Conservation (phyloP, 2,329 filamentous ascomycete genomes). For the Pyrenophora graminea region DNA sequence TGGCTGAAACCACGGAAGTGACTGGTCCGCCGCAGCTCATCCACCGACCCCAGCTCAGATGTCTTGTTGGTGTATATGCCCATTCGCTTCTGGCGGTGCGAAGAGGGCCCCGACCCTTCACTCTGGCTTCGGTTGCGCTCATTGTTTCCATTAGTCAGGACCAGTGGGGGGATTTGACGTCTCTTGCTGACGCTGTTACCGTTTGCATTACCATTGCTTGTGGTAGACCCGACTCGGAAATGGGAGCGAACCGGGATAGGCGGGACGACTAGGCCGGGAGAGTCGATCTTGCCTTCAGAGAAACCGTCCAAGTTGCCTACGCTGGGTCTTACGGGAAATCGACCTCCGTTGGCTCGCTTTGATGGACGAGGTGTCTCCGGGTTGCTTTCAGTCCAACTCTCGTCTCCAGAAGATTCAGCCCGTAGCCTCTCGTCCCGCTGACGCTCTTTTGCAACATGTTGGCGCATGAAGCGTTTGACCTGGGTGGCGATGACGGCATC, state of each 20-base stretch:
- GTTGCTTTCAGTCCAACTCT: constrained; percentile 65
- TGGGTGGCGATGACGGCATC: constrained; percentile 64
- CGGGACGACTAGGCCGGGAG: constrained; percentile 56
- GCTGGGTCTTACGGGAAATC: constrained; percentile 71
- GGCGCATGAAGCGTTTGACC: constrained; percentile 62
- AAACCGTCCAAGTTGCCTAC: constrained; percentile 64
- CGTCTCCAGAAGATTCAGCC: constrained; percentile 54
- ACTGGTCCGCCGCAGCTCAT: constrained; percentile 57
- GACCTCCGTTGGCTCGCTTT: constrained; percentile 58
- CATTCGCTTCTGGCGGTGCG: constrained; percentile 62
- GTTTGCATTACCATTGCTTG: constrained; percentile 51
- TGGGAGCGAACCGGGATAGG: constrained; percentile 82
- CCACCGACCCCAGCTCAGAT: constrained; percentile 58
- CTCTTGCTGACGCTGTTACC: constrained; percentile 58
- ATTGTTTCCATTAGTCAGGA: constrained; percentile 67
- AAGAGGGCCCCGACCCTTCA: constrained; percentile 59
- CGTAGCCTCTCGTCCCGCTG: constrained; percentile 40
- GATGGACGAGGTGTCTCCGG: constrained; percentile 76
- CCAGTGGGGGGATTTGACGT: constrained; percentile 72
- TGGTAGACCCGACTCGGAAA: constrained; percentile 73
- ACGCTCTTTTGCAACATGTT: constrained; percentile 45
- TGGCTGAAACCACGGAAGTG: constrained; percentile 63
- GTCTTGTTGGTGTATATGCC: constrained; percentile 63
- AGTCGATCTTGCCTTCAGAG: constrained; percentile 49
- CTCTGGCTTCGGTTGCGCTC: constrained; percentile 69